Evolutionary conservation across 2,329 filamentous ascomycete genomes (phyloP).

Genomic region (Aspergillus luchuensis): DNA sequence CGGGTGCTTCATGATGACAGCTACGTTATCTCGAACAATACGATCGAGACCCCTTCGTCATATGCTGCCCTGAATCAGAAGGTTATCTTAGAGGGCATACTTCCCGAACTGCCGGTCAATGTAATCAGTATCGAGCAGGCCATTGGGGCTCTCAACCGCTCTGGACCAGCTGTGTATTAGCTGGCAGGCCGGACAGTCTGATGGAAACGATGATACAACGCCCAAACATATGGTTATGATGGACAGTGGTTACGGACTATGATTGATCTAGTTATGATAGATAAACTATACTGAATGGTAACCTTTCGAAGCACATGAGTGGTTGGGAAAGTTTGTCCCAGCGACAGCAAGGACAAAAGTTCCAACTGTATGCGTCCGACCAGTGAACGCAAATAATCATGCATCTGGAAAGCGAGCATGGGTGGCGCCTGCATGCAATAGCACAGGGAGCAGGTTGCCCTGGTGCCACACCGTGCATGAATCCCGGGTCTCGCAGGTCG

Average conservation of each 20-base stretch:
- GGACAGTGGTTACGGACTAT: neutral
- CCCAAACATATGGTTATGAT: neutral
- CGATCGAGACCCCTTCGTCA: neutral
- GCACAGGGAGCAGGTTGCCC: neutral
- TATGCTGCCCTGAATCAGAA: neutral
- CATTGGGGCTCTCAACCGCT: neutral
- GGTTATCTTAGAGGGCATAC: constrained; percentile 1
- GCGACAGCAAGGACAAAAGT: neutral
- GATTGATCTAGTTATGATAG: too few species aligned
- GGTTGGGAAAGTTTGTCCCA: neutral
- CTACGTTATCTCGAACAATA: constrained; percentile 6
- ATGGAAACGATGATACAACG: neutral
- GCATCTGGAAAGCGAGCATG: neutral
- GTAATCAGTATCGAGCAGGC: constrained; percentile 6
- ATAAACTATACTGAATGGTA: too few species aligned
- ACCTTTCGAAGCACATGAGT: too few species aligned
- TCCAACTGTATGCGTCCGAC: neutral
- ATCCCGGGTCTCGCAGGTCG: neutral
- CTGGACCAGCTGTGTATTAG: constrained; percentile 5
- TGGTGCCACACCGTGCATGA: neutral
- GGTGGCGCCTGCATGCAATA: constrained; percentile 5
- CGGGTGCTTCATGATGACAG: neutral
- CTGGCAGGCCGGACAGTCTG: too few species aligned
- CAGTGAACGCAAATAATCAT: neutral
- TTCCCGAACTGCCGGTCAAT: neutral